Evolutionary conservation across 2,329 filamentous ascomycete species (phyloP), one percentile per base, ranked within the genome.

Genomic region (Pezicula radicicola): DNA sequence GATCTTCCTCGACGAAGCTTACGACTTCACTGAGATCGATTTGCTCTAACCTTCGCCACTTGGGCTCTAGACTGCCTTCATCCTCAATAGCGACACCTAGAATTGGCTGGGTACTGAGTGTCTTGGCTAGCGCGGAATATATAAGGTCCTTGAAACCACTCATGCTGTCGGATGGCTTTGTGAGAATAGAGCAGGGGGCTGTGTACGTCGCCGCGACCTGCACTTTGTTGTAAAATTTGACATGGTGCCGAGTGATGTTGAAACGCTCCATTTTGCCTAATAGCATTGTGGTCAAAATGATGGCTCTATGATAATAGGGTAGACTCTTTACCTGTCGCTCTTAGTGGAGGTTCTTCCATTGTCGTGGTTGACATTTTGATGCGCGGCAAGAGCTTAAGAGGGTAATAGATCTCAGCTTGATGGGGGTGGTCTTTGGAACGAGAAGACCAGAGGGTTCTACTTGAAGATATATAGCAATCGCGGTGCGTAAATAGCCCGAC

Each of bases 191-290:
- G 37, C 46, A 16, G 5, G 59, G 57, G 25, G 52, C 43, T 2
- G 43, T 56, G 49, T 61, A 61, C 3, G 41, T 52, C 36, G 57
- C 59, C 21, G 55, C 47, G 7, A 60, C 54, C 27, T 50, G 49
- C 37, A 60, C 50, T 33, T 55, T 58, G 47, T 58, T 61, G 49
- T 58, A 61, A 42, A 61, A 57, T 33, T 54, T 54, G n/a, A 61
- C 35, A 27, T 51, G n/a, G 41, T 55, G 57, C 10, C 57, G 51
- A 16, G 45, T 27, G 30, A 61, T 58, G 21, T 55, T 55, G 51
- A 54, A 61, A 7, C 56, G 50, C 25, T 60, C 58, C 50, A 60
- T 51, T 28, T 41, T 35, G 36, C 58, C 58, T 60, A 47, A 19
- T 21, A 28, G 43, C 48, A 19, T n/a, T 40, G 35, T 16, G 40